Evolutionary conservation across 306 rosid genomes (phyloP), one percentile per base, ranked within the genome.

Genomic region (Cotoneaster glaucophyllus): DNA sequence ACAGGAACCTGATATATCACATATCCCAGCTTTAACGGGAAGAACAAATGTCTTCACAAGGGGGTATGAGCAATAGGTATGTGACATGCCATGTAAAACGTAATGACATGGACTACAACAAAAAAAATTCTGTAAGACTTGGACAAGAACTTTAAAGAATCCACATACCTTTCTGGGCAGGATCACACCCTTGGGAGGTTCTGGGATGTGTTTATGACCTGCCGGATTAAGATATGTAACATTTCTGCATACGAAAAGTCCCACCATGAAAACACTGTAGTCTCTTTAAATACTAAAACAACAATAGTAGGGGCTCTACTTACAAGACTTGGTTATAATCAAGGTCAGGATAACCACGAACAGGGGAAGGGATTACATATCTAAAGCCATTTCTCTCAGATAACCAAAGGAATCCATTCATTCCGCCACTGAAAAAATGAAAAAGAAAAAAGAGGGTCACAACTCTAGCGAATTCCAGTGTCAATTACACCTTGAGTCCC

Each of bases 371-470:
- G 74, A 92, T 86, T 71, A 74, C 17, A 18, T 57, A 65, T 72
- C 81, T 86, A 64, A 86, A 11, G 41, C 73, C 89, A 86, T 89
- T 95, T 80, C 97, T 92, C 80, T 95, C 97, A 37, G 80, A 77
- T 44, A 85, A 73, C 93, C 91, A 90, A 72, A 92, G 77, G 82
- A 11, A 89, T 78, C 98, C 98, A 84, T 92, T 92, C 97, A 95
- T 95, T 71, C 98, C 97, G 72, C 86, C 92, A 39, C 98, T 95
- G 91, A 72, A 77, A 77, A 82, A 64, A 71, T 44, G 37, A 9
- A 66, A 66, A 37, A 76, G 71, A 19, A 53, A 65, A 18, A 75
- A 52, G 34, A 37, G 11, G 53, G 64, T 45, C 5, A 6, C 32
- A 56, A 70, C 21, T 61, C 44, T 11, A 44, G 57, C 45, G 61